Percentiles rank a stretch among this genome's conserved stretches.
Evolutionary conservation across 768 basidiomycete species (phyloP).

Genomic region (Kwoniella dejecticola): DNA sequence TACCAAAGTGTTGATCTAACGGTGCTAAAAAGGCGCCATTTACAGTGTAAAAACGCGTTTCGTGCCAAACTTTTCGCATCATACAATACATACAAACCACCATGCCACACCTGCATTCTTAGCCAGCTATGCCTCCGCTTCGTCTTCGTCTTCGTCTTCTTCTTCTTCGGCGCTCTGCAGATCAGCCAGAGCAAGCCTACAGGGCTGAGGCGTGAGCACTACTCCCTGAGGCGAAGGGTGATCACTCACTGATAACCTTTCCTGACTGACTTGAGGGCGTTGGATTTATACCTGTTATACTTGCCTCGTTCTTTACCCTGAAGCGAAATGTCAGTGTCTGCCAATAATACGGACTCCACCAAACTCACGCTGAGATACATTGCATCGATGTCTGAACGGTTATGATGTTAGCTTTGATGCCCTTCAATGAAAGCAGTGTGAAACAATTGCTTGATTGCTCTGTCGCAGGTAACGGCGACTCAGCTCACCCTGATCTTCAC

Average conservation of each 20-base stretch:
- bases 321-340: not conserved
- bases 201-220: not conserved
- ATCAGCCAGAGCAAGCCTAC: not conserved
- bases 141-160: too few species aligned
- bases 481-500: slow-evolving; percentile 66
- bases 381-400: slow-evolving; percentile 63
- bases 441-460: too few species aligned
- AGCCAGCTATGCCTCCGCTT: too few species aligned
- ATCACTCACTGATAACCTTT: slow-evolving; percentile 67
- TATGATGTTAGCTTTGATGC: too few species aligned
- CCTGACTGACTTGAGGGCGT: slow-evolving; percentile 62
- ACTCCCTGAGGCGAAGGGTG: not conserved
- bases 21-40: too few species aligned
- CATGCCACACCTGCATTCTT: too few species aligned
- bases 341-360: too few species aligned
- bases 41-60: not conserved
- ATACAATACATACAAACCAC: too few species aligned
- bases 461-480: too few species aligned
- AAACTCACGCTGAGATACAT: slow-evolving; percentile 62
- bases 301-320: slow-evolving; percentile 59
- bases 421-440: too few species aligned
- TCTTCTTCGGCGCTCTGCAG: slow-evolving; percentile 7
- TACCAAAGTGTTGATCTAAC: too few species aligned
- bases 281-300: slow-evolving; percentile 63
- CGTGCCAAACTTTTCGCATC: not conserved